Evolutionary conservation across 495 filamentous ascomycete genomes (phyloP), one percentile per base, ranked within the genome.

Genomic region (Aspergillus sclerotiicarbonarius): DNA sequence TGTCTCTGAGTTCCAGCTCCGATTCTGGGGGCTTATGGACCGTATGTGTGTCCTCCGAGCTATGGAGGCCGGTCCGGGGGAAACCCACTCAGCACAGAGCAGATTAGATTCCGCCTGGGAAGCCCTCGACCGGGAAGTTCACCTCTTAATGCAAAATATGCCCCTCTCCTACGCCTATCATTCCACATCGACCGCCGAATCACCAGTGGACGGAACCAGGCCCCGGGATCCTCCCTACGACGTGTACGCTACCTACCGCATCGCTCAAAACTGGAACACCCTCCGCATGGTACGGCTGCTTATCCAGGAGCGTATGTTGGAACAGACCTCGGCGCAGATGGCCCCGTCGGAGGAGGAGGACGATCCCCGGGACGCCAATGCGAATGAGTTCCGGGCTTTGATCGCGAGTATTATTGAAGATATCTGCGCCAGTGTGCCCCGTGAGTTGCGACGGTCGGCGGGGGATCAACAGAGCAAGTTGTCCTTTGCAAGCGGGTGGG

Each of bases 1-100:
- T 0, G 16, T 47, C 3, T 13, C 44, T 6, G 44, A 47, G 44
- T 47, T 47, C 21, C 44, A 47, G 18, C 44, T 47, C 7, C 44
- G 44, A 3, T 47, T 47, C 44, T 47, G 44, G 44, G 44, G 44
- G 18, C 44, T 47, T 6, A 18, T 47, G n/a, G 44, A 47, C 21
- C 44, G 44, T 6, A 47, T 47, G 44, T 47, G 44, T 18, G 2
- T 47, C 7, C 44, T 47, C 2, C n/a, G 12, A 7, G 37, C 37
- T 8, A 7, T 16, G 12, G 44, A 21, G 21, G 6, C 13, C 43
- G 3, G 43, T 46, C 5, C 43, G 8, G 43, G 19, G 19, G 43
- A 4, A 6, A 1, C 5, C 12, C 21, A 4, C 18, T 16, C 25
- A 25, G 25, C 25, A 2, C 5, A 2, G 5, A 18, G 18, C 18